Base-by-base conservation (phyloP, 2,329 filamentous ascomycete species). In the Periconia macrospinosa region DNA sequence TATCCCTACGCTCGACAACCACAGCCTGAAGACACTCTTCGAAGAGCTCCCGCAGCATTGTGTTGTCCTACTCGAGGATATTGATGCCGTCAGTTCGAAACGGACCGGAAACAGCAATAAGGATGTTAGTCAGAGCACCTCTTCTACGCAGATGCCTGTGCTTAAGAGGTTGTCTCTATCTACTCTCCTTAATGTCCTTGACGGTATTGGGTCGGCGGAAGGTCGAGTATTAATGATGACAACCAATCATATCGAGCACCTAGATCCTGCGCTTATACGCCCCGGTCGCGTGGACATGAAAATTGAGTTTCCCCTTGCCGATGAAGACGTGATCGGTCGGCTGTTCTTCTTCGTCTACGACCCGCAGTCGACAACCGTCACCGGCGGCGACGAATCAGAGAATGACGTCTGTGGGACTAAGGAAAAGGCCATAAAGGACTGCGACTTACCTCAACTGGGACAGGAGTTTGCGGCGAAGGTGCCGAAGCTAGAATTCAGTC, bases 171-270 rank as follows among this genome's bases (percentile, higher is more conserved):
- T 92, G 40, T 89, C 88, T 1, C 80, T 93, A 6, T 90, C 88
- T 0, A 89, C 88, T 2, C 81, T 93, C 1, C 81, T 93, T 49
- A 93, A 93, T 72, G 88, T 88, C 53, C 90, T 93, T 30, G 89
- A 94, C 65, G 88, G 90, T 52, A 87, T 91, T 6, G 88, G 86
- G 3, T 88, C 85, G 13, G 87, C 89, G 62, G 88, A 92, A 73
- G 89, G 88, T 37, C 83, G 89, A 47, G 82, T 92, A 19, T 80
- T 92, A 37, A 86, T 92, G 74, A 91, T 92, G 86, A 91, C 89
- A 1, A 91, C 88, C 41, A 92, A 92, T 72, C 83, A 86, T 56
- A 86, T 87, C 8, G 85, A 92, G 60, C 79, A 82, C 17, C 82
- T 92, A 0, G 89, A 91, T 66, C 81, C 86, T 45, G 89, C 88